Evolutionary conservation across 2,329 filamentous ascomycete genomes (phyloP), one percentile per base, ranked within the genome.

Genomic region (Aureobasidium namibiae): DNA sequence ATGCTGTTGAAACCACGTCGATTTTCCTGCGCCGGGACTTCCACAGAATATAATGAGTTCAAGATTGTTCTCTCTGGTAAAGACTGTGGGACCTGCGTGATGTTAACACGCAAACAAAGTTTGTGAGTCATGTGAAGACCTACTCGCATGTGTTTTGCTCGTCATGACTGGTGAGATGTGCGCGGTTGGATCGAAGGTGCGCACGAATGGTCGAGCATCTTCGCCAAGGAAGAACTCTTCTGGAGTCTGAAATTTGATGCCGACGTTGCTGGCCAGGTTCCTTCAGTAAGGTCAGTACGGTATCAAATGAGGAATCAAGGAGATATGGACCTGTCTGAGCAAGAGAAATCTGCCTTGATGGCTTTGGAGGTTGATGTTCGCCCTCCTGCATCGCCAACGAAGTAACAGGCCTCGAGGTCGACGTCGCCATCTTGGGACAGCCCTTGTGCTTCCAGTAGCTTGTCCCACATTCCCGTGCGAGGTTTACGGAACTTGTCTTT

Each of bases 11-110:
- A 87, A 96, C 68, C 94, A 96, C 0, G 90, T 92, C 39, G 90
- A 95, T 73, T 99, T 97, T 18, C 94, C 94, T 2, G 90, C 85
- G 1, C 89, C 92, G 0, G 94, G 94, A 49, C 89, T 90, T 1
- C 94, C 94, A 68, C 89, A 92, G 70, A 95, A 90, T 8, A 97
- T 73, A 24, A 97, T 82, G 14, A 97, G 76, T 59, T 96, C 92
- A 63, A 84, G 72, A 6, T 81, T 71, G 66, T 87, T 83, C 54
- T 78, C 81, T 74, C 86, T 90, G 48, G 80, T 77, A 63, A 82
- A 77, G 7, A 69, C 62, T 48, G 64, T 67, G 44, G 63, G 67
- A 61, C 62, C 71, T 68, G 21, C 8, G 10, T 16, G 16, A 21
- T 11, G 21, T 54, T 24, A 53, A 39, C 18, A 50, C 24, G 23